Base-by-base conservation (phyloP, 1,284 basidiomycete species). In the Sanguinoderma infundibulare region DNA sequence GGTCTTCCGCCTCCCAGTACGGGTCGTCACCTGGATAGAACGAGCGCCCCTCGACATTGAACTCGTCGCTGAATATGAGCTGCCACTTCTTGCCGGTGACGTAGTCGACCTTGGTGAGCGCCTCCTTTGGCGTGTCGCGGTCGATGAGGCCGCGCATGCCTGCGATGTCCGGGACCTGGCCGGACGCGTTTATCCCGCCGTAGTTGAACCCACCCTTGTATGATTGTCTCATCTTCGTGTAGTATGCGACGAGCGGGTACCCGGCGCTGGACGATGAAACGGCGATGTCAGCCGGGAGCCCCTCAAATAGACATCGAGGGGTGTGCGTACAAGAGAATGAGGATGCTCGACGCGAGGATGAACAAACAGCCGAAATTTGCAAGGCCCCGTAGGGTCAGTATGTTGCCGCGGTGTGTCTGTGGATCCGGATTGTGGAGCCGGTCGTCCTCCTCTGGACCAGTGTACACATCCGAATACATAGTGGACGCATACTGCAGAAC, bases 321-420 rank as follows among this genome's bases (percentile, higher is more conserved):
- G 34, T 75, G 52, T 2, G 62, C 87, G 63, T 70, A 91, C 90
- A 96, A 96, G 22, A 95, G 81, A n/a, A 83, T 78, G 56, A 94
- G 69, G 20, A 95, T 77, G 8, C 83, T 85, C 2, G 82, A 50
- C 35, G 81, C 76, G 4, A 95, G 81, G 34, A 95, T 52, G 22
- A 86, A 64, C n/a, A 95, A 76, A 74, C 91, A 94, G 15, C 92
- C 92, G 4, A 95, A 77, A 74, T 95, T 95, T 49, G 81, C 75
- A 12, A 93, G 62, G 22, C 93, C 92, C 72, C 93, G 82, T 53
- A 73, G 72, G n/a, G 92, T 94, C 72, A 94, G 87, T 35, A 94
- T 78, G 57, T 79, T 80, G 3, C 87, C 84, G 36, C 84, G 83
- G 78, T 75, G n/a, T 63, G 83, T 86, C 60, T 82, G 76, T 72